Base-by-base conservation (phyloP, 441 rosid species). In the Daphne laureola region DNA sequence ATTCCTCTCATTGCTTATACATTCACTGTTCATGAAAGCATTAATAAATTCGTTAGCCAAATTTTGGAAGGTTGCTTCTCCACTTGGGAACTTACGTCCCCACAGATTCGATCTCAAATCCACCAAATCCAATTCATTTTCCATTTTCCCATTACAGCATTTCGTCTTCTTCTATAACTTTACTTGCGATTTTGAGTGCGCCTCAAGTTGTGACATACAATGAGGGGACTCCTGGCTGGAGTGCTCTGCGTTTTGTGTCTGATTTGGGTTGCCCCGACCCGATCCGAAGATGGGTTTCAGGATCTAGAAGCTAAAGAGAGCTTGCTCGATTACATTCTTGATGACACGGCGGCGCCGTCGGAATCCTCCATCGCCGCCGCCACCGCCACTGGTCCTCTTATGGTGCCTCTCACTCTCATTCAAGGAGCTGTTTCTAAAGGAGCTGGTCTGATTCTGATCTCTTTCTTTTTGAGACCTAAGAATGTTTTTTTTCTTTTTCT, bases 401-500 rank as follows among this genome's bases (percentile, higher is more conserved):
- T 66, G 82, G 78, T 77, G 59, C 74, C 72, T 68, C 76, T 77
- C 17, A 77, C 76, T 45, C 65, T 74, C 52, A 74, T 79, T 53
- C 53, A 77, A 8, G 72, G 73, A 65, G 82, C 80, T 67, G 80
- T 53, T 27, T 62, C 79, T 57, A 74, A 79, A 69, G 85, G 76
- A 71, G 82, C 85, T 73, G 80, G 85, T 79, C 47, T 31, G 38
- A 31, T 31, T 43, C 18, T 27, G 1, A 1, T 18, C 16, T 5
- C 59, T 12, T 48, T 15, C 31, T 51, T 26, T 35, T 41, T 27
- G 18, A 14, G 17, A 45, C 15, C 35, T 16, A 42, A 31, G 38
- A 55, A 27, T 26, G 54, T 38, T 41, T 56, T 16, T 4, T 16
- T 21, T 0, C 23, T 36, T 13, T 14, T 12, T 35, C 17, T 49